Percentiles rank a stretch among this genome's conserved stretches.
Conservation (phyloP, 805 yeast species). For the Candida endomychidarum region DNA sequence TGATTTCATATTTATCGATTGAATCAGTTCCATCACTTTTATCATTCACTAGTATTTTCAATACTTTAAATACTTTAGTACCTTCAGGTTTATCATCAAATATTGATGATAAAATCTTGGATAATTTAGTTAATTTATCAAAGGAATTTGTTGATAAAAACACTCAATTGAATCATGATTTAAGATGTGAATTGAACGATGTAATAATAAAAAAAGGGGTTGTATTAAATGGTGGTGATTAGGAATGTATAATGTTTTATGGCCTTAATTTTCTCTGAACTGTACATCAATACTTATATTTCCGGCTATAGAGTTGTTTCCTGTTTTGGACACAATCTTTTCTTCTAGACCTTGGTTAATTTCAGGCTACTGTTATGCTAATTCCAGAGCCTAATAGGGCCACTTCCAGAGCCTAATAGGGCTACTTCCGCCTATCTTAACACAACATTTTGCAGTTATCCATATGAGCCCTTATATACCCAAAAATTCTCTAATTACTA, state of each 20-base stretch:
- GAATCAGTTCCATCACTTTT: slow-evolving; percentile 23
- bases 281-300: no score
- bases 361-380: no score
- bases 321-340: no score
- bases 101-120: slow-evolving; percentile 23
- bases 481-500: no score
- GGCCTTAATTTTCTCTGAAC: no score
- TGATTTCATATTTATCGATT: slow-evolving; percentile 26
- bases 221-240: slow-evolving; percentile 27
- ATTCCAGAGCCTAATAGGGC: no score
- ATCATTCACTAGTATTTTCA: slow-evolving; percentile 33
- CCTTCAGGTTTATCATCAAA: slow-evolving; percentile 12
- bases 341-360: no score
- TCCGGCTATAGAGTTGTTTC: no score
- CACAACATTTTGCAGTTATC: no score
- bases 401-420: no score
- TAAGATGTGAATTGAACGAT: slow-evolving; percentile 29
- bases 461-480: no score
- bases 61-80: slow-evolving; percentile 15
- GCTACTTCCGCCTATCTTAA: no score
- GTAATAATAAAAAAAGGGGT: slow-evolving; percentile 33
- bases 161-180: slow-evolving; percentile 21
- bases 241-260: background rate
- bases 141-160: slow-evolving; percentile 31
- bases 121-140: slow-evolving; percentile 24